Base-by-base conservation (phyloP, 139 green algal genomes). In the Micromonas commoda region DNA sequence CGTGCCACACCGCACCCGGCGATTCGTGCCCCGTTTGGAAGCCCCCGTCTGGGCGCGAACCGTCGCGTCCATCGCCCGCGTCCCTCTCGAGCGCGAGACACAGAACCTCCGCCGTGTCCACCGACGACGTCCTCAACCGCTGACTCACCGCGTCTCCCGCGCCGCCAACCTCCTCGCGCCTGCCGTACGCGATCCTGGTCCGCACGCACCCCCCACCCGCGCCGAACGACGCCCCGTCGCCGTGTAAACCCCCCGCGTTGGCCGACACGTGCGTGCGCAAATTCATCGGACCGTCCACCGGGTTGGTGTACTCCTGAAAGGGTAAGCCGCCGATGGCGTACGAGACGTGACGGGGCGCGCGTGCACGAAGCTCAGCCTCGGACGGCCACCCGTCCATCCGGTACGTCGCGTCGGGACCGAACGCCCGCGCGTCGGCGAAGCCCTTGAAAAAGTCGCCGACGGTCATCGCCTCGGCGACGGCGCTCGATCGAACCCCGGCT, bases 261-360 rank as follows among this genome's bases (percentile, higher is more conserved):
- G 9, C 9, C 45, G 45, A 16, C 45, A 57, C 9, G 16, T 57
- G 45, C 45, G 45, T 57, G 9, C 9, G 9, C 63, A 32, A 28
- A 26, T 70, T 70, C 28, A 70, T 70, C 63, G 63, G 28, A 32
- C 63, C 63, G 34, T 39, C 63, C 63, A 37, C 63, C 20, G 63
- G 63, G 31, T 70, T 70, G 28, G 63, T 70, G 63, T 70, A 70
- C 31, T 39, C 28, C 24, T 34, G 63, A 70, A 70, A 70, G n/a
- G 63, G 63, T 26, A 70, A 70, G 24, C 63, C 28, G 63, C 54
- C 28, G 28, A 3, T 3, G 28, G 28, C n/a, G 24, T 24, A 2
- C 54, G 54, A 65, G 28, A 65, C 24, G n/a, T 24, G n/a, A 31
- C 28, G 24, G 54, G 54, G 54, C n/a, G 54, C 28, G 28, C 54